Percentiles rank a stretch among this genome's conserved stretches.
Evolutionary conservation across 2,329 filamentous ascomycete species (phyloP).

Genomic region (Arthroderma uncinatum): DNA sequence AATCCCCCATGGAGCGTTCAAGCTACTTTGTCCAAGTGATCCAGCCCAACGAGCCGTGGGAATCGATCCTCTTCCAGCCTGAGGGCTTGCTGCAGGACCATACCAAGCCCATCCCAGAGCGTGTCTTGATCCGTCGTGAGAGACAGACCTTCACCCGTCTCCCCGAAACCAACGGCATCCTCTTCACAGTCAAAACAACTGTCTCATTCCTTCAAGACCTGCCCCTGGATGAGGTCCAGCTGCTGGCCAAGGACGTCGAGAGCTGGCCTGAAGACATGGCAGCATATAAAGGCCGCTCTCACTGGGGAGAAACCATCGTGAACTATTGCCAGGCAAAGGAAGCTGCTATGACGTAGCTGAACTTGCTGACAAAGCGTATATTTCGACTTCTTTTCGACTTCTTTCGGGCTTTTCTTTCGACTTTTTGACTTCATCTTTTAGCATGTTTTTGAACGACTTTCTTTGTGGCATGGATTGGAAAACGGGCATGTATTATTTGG

Average conservation of each 20-base stretch:
- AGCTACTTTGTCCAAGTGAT: slow-evolving; percentile 43
- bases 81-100: slow-evolving; percentile 31
- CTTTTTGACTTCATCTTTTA: background rate
- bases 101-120: slow-evolving; percentile 26
- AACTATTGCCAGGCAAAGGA: slow-evolving; percentile 23
- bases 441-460: background rate
- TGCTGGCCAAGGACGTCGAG: slow-evolving; percentile 34
- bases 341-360: slow-evolving; percentile 5
- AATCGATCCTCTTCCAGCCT: slow-evolving; percentile 37
- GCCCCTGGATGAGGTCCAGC: slow-evolving; percentile 31
- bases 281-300: slow-evolving; percentile 35
- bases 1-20: slow-evolving; percentile 38
- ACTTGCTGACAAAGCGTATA: slow-evolving; percentile 3
- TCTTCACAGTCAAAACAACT: slow-evolving; percentile 42
- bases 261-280: slow-evolving; percentile 38
- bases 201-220: slow-evolving; percentile 34
- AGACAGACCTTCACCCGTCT: slow-evolving; percentile 41
- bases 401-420: too few species aligned
- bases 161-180: slow-evolving; percentile 34
- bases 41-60: slow-evolving; percentile 26
- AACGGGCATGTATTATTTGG: background rate
- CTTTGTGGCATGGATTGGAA: background rate
- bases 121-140: slow-evolving; percentile 41
- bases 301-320: slow-evolving; percentile 34
- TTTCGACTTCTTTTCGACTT: background rate